Percentiles rank a stretch among this genome's conserved stretches.
Conservation (phyloP, 2,329 filamentous ascomycete genomes). For the Sporothrix brasiliensis region DNA sequence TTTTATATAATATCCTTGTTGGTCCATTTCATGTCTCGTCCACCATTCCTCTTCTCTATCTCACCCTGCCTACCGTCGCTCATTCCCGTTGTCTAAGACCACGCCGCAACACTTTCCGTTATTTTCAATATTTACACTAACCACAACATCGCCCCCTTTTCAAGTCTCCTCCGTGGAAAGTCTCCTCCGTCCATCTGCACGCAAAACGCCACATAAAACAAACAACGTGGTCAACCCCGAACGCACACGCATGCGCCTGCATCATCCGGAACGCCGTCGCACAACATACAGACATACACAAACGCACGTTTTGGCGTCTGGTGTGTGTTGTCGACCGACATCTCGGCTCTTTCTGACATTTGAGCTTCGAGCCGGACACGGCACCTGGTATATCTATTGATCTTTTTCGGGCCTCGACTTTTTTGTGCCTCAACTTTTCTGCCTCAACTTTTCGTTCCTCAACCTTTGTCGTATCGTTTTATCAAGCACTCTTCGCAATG, state of each 20-base stretch:
- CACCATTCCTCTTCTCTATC: not conserved
- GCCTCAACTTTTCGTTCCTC: too few relatives aligned
- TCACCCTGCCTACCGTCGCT: not conserved
- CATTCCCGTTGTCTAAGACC: slow-evolving; percentile 16
- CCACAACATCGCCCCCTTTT: not conserved
- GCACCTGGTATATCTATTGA: slow-evolving; percentile 11
- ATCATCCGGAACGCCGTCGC: slow-evolving; percentile 11
- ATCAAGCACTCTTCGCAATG: not conserved
- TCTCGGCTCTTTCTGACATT: not conserved
- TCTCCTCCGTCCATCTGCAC: not conserved
- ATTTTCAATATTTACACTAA: slow-evolving; percentile 3
- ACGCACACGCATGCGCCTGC: not conserved
- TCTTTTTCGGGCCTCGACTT: not conserved
- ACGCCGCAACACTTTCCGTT: not conserved
- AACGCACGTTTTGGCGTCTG: not conserved
- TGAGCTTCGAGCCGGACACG: not conserved
- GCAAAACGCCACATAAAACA: slow-evolving; percentile 15
- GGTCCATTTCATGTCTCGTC: slow-evolving; percentile 11
- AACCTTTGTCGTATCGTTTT: not conserved
- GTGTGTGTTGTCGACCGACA: not conserved
- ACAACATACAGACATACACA: not conserved
- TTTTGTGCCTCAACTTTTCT: too few relatives aligned
- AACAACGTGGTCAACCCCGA: slow-evolving; percentile 15
- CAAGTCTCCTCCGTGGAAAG: too few relatives aligned
- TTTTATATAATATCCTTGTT: slow-evolving; percentile 7